Conservation (phyloP, 345 rosid genomes). For the Euphorbia pulcherrima region DNA sequence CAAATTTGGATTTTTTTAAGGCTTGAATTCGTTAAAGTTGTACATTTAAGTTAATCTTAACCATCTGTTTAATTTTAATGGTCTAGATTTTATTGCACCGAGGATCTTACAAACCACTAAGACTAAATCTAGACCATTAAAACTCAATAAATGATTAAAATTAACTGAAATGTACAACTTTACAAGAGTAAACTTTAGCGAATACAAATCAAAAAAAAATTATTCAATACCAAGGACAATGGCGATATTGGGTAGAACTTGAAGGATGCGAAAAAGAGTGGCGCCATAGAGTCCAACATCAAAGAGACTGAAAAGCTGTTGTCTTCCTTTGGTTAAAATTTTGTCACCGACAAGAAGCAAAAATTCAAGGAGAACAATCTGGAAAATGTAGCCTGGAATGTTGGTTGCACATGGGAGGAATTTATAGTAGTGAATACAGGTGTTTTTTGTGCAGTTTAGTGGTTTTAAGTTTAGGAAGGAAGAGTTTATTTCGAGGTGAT, state of each 20-base stretch:
- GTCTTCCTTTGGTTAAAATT: slow-evolving; percentile 9
- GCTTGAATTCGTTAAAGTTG: too few species aligned
- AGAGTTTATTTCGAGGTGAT: slow-evolving; percentile 5
- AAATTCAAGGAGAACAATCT: slow-evolving; percentile 4
- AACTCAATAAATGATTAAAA: too few species aligned
- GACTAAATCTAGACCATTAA: too few species aligned
- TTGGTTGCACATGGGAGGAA: slow-evolving; percentile 20
- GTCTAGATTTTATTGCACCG: too few species aligned
- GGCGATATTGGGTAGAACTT: slow-evolving; percentile 3
- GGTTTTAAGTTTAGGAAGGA: not conserved
- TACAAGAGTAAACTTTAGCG: too few species aligned
- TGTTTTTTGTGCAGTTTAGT: not conserved
- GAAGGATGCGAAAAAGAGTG: slow-evolving; percentile 10
- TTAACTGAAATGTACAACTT: too few species aligned
- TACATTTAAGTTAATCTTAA: too few species aligned
- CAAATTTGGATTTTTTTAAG: too few species aligned
- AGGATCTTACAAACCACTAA: too few species aligned
- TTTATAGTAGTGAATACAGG: slow-evolving; percentile 6
- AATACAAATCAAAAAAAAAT: too few species aligned
- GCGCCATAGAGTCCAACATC: slow-evolving; percentile 17
- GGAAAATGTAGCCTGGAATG: slow-evolving; percentile 14
- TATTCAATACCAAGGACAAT: slow-evolving; percentile 11
- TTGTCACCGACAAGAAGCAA: slow-evolving; percentile 16
- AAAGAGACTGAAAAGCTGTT: slow-evolving; percentile 7
- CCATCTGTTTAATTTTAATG: too few species aligned